Evolutionary conservation across 2,329 filamentous ascomycete species (phyloP), one percentile per base, ranked within the genome.

Genomic region (Dothistroma pini): DNA sequence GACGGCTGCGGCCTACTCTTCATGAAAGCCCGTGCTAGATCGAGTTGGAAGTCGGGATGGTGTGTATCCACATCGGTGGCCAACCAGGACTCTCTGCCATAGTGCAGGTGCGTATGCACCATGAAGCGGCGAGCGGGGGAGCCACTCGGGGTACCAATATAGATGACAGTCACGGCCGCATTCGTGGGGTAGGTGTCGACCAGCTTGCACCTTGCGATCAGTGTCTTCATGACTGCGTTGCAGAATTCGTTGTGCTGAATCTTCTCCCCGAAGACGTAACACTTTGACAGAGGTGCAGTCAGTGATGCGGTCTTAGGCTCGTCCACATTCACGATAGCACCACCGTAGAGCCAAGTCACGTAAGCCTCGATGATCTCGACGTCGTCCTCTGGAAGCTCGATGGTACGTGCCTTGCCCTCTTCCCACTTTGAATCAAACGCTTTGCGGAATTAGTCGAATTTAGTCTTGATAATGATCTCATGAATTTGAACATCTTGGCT

Each of bases 251-350:
- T 48, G 14, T 57, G 54, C 41, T 56, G 58, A 9, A 63, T 48
- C 29, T 61, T 61, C n/a, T 59, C 55, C 12, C 58, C 61, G 44
- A 63, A 58, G 35, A 57, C 32, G 32, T 58, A 58, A 8, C 53
- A 14, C 5, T 14, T n/a, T n/a, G n/a, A n/a, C n/a, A n/a, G n/a
- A n/a, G n/a, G n/a, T n/a, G n/a, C n/a, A n/a, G n/a, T n/a, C n/a
- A n/a, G n/a, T n/a, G n/a, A n/a, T n/a, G n/a, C 34, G 47, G 34
- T 54, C 3, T 29, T 3, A 6, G 25, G 3, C 25, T 29, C 25
- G 6, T 29, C 25, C 3, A 6, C 10, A 16, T 29, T 21, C 10
- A 49, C 19, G 47, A 49, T 19, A n/a, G 49, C 11, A 2, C 49
- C 8, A 25, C 12, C 21, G 51, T 54, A 54, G 29, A 32, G 11